Evolutionary conservation across 306 rosid species (phyloP), one percentile per base, ranked within the genome.

Genomic region (Lathyrus tuberosus): DNA sequence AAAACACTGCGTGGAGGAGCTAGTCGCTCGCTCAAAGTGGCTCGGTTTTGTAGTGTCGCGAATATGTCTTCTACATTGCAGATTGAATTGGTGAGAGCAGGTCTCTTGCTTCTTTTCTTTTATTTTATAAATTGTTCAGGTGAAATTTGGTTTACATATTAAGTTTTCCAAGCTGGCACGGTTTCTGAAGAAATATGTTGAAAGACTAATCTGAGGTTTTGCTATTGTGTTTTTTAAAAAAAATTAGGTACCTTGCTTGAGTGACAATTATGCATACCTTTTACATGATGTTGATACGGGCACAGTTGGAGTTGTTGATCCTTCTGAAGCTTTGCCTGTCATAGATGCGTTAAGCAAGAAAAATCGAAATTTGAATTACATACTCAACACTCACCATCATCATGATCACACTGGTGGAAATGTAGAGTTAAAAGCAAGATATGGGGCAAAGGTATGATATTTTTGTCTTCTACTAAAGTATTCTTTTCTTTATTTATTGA

Each of bases 331-430:
- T 70, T 65, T 76, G 30, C 99, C 99, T 57, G 40, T 94, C 71
- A 86, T 91, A 33, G 91, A 91, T 81, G 97, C 91, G 35, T 83
- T 94, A 82, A 86, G 85, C 69, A 87, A 66, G 89, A 87, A 78
- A 83, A 88, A 94, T 70, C 75, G 90, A 51, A 94, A 94, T 83
- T 86, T 94, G 84, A 91, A 90, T 46, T 94, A 94, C 80, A 94
- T 91, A 72, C 81, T 94, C 72, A 94, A 94, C 77, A 94, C 99
- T 43, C 97, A 94, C 79, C 99, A 91, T 83, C 99, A 94, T 84
- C 84, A 81, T 60, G 97, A 94, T 81, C 99, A 94, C 85, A 88
- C 99, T 8, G 99, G 97, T 74, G 99, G 99, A 59, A 94, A 94
- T 79, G 84, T 73, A 8, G 99, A 90, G 82, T 75, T 90, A 69